phyloP scores from a whole-genome alignment of 495 filamentous ascomycete genomes.

The Talaromyces wortmannii region DNA sequence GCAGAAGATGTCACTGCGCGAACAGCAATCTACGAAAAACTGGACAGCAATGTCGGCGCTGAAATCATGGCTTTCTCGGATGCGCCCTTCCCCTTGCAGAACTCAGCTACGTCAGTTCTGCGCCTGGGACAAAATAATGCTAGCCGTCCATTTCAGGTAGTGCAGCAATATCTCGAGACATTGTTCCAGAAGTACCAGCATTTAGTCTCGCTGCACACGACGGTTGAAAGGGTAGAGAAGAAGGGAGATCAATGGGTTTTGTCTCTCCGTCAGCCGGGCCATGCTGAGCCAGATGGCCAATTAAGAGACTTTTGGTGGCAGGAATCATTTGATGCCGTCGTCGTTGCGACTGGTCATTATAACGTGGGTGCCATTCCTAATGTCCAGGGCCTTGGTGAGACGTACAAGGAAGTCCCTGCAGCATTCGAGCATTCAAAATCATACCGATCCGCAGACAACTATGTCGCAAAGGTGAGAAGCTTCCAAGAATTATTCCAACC shows the following conservation, averaged over 20 bases:
- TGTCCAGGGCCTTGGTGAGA: constrained; percentile 37
- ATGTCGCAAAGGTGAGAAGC: constrained; percentile 18
- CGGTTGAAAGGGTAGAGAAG: constrained; percentile 32
- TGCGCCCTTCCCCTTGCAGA: constrained; percentile 23
- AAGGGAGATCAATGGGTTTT: constrained; percentile 23
- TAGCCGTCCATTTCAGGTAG: constrained; percentile 29
- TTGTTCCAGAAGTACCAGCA: constrained; percentile 23
- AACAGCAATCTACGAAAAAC: constrained; percentile 27
- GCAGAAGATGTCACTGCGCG: constrained; percentile 16
- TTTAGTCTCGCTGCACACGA: constrained; percentile 33
- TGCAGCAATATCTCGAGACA: constrained; percentile 31
- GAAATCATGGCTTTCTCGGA: constrained; percentile 33
- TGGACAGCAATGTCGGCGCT: constrained; percentile 35
- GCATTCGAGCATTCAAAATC: constrained; percentile 33
- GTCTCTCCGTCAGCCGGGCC: constrained; percentile 23
- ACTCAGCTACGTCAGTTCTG: constrained; percentile 27
- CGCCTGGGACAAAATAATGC: constrained; percentile 29
- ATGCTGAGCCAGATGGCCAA: background rate
- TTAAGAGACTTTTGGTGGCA: constrained; percentile 35
- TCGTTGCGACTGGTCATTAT: constrained; percentile 79
- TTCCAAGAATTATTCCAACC: background rate
- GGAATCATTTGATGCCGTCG: constrained; percentile 59
- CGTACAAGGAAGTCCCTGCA: constrained; percentile 21
- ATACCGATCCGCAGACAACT: constrained; percentile 29
- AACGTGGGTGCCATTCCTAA: constrained; percentile 62